Evolutionary conservation across 768 basidiomycete genomes (phyloP), one percentile per base, ranked within the genome.

Genomic region (Boletus tomentosulus): DNA sequence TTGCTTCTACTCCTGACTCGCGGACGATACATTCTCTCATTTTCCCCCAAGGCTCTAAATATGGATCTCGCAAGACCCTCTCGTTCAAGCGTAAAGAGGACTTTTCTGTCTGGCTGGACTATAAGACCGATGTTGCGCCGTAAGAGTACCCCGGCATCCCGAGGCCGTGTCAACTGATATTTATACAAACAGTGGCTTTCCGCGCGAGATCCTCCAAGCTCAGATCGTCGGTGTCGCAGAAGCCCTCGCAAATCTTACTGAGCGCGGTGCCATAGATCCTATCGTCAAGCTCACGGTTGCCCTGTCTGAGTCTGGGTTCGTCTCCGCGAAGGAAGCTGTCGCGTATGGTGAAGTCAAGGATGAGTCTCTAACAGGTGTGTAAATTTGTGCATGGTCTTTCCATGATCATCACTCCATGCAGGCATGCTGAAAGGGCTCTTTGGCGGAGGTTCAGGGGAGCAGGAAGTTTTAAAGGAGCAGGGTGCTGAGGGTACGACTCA

Each of bases 381-480:
- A 13, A 38, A 39, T 22, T 24, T 35, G 44, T 19, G 7, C 12
- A 39, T 44, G 13, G 33, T 27, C 28, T 47, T 38, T 55, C 44
- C 24, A 48, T 43, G 33, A 52, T 62, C 38, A 63, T 59, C 41
- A 47, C 59, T 47, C 45, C 48, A 39, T 27, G 37, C 61, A 84
- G 92, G 89, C 54, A 93, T 89, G 73, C 73, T 99, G 55, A 97
- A 95, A 74, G 86, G 84, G 39, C 71, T 99, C 55, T 96, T 98
- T 64, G 88, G 88, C 30, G 82, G 76, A 43, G 78, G 81, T 48
- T 67, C 78, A 48, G 75, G 76, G 4, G 62, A 64, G 48, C 59
- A 68, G 50, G 60, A 70, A 25, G 58, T 56, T 42, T 34, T 66
- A 69, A 38, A 75, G 68, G 25, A 64, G 71, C 41, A 63, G 64